phyloP scores from a whole-genome alignment of 1,139 yeast species.

The Petasospora fabianii region DNA sequence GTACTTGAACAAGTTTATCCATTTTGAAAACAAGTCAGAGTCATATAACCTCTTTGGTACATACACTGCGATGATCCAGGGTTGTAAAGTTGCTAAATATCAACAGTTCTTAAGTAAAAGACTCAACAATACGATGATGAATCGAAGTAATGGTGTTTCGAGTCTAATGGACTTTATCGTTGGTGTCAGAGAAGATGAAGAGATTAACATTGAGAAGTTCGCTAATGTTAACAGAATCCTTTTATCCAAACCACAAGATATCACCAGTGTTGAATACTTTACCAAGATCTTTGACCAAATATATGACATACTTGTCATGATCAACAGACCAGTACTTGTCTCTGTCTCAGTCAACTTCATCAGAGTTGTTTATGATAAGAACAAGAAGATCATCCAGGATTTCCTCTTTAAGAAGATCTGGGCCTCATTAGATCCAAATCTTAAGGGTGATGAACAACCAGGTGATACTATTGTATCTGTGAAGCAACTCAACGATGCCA shows the following conservation, averaged over 20 bases:
- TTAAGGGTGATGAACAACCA: conserved; percentile 15
- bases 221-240: conserved; percentile 62
- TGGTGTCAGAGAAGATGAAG: conserved; percentile 73
- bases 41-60: conserved; percentile 58
- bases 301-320: conserved; percentile 50
- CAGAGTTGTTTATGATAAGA: conserved; percentile 49
- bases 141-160: conserved; percentile 63
- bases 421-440: conserved; percentile 39
- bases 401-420: conserved; percentile 54
- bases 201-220: conserved; percentile 59
- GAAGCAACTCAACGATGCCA: conserved; percentile 51
- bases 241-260: conserved; percentile 53
- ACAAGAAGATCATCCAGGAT: conserved; percentile 50
- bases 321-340: conserved; percentile 58
- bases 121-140: conserved; percentile 52
- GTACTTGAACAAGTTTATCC: conserved; percentile 14
- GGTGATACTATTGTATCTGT: conserved; percentile 39
- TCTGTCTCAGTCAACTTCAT: conserved; percentile 58
- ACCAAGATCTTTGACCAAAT: conserved; percentile 54
- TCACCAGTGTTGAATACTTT: conserved; percentile 50
- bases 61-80: conserved; percentile 48
- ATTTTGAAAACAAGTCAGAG: conserved; percentile 43
- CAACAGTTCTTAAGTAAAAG: conserved; percentile 41
- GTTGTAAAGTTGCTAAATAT: conserved; percentile 40
- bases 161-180: conserved; percentile 72